Evolutionary conservation across 257 asterid species (phyloP).

Genomic region (Apocynum venetum): DNA sequence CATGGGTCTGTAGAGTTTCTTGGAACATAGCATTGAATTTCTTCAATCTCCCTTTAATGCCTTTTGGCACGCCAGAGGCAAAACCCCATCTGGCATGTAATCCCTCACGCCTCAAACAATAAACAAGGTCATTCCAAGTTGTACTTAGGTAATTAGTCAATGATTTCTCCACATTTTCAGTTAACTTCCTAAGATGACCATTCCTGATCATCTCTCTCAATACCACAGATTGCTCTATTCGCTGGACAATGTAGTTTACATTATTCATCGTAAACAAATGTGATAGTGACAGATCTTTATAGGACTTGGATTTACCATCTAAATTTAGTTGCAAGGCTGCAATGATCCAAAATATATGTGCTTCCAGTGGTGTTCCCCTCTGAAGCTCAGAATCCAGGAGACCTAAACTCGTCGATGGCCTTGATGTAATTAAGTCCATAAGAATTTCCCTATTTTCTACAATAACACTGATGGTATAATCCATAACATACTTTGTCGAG

Average conservation of each 20-base stretch:
- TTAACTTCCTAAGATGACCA: constrained; percentile 31
- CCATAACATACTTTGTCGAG: constrained; percentile 48
- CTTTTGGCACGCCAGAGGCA: constrained; percentile 41
- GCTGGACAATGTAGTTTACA: constrained; percentile 43
- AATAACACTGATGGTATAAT: constrained; percentile 30
- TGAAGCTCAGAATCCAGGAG: constrained; percentile 34
- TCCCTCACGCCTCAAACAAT: constrained; percentile 47
- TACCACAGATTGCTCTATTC: constrained; percentile 38
- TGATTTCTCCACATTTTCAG: constrained; percentile 28
- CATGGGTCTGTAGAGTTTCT: constrained; percentile 44
- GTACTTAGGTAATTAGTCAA: constrained; percentile 39
- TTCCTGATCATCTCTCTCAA: constrained; percentile 47
- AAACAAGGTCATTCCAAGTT: constrained; percentile 40
- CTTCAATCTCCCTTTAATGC: constrained; percentile 40
- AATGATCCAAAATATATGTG: constrained; percentile 47
- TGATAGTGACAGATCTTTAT: constrained; percentile 34
- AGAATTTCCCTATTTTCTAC: constrained; percentile 41
- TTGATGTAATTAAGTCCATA: constrained; percentile 34
- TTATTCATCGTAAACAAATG: constrained; percentile 52
- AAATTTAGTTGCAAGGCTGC: constrained; percentile 37
- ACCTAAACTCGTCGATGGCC: constrained; percentile 29
- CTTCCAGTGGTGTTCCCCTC: constrained; percentile 30
- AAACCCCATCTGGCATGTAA: constrained; percentile 39
- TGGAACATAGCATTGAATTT: constrained; percentile 47
- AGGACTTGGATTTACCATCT: constrained; percentile 40